phyloP scores from a whole-genome alignment of 306 rosid species.

The Vachellia collinsii region DNA sequence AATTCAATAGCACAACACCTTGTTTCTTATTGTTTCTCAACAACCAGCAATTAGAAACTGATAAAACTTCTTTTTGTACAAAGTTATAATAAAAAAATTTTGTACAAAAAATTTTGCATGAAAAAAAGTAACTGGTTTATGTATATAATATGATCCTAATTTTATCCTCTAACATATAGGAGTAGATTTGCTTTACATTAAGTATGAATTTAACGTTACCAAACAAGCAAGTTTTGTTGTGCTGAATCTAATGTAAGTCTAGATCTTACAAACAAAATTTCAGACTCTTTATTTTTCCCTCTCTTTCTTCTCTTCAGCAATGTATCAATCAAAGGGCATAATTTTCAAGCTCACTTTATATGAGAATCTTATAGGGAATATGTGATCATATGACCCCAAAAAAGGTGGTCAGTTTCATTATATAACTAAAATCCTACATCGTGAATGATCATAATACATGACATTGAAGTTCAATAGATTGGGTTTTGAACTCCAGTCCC shows the following conservation, averaged over 20 bases:
- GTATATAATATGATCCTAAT: neutral
- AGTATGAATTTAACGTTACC: too few relatives aligned
- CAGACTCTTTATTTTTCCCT: too few relatives aligned
- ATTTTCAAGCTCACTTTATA: neutral
- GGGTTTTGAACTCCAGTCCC: constrained; percentile 60
- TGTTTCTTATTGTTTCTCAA: too few relatives aligned
- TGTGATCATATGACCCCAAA: constrained; percentile 7
- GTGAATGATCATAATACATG: constrained; percentile 33
- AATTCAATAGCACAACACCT: too few relatives aligned
- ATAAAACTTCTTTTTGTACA: too few relatives aligned
- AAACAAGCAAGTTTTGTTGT: neutral
- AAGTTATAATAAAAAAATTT: too few relatives aligned
- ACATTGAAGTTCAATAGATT: constrained; percentile 55
- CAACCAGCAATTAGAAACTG: too few relatives aligned
- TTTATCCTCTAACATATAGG: constrained; percentile 2
- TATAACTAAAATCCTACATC: constrained; percentile 24
- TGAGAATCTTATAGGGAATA: neutral
- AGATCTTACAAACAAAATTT: neutral
- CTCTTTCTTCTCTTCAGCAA: too few relatives aligned
- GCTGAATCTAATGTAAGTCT: too few relatives aligned
- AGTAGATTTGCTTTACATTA: too few relatives aligned
- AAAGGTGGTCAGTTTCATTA: neutral
- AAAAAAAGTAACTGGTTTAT: neutral
- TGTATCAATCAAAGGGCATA: too few relatives aligned
- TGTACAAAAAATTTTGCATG: neutral